phyloP scores from a whole-genome alignment of 768 basidiomycete species.

The Royoungia palumana region DNA sequence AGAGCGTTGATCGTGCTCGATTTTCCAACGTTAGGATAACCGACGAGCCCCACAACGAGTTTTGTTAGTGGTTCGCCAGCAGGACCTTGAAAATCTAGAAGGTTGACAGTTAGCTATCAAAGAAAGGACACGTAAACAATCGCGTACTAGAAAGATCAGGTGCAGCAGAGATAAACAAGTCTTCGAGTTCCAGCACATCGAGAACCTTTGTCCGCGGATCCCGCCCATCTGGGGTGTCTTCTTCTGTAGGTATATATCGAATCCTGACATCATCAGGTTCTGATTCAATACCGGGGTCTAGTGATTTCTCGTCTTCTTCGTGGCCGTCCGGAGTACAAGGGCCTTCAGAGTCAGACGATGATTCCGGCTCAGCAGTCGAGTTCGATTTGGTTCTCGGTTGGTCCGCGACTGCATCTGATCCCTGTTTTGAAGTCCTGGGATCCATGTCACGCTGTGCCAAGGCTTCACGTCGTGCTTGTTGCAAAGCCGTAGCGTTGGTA shows the following conservation, averaged over 20 bases:
- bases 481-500: constrained; percentile 78
- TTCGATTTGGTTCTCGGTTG: not conserved
- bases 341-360: constrained; percentile 33
- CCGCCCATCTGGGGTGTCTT: constrained; percentile 46
- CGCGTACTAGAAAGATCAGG: constrained; percentile 65
- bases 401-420: not conserved
- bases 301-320: constrained; percentile 27
- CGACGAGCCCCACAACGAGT: constrained; percentile 85
- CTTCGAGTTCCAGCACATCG: constrained; percentile 84
- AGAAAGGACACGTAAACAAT: constrained; percentile 11
- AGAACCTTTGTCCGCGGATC: constrained; percentile 76
- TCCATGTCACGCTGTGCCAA: constrained; percentile 24
- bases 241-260: constrained; percentile 53
- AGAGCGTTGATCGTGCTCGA: constrained; percentile 97
- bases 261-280: constrained; percentile 37
- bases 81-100: constrained; percentile 56
- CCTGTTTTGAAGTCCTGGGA: constrained; percentile 6
- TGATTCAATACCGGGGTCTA: constrained; percentile 28
- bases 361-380: constrained; percentile 14
- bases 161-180: constrained; percentile 66
- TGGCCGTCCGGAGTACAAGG: constrained; percentile 26
- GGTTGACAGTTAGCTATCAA: constrained; percentile 1
- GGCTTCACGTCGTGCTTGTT: constrained; percentile 64
- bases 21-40: constrained; percentile 98
- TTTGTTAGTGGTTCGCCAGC: constrained; percentile 58